These are phyloP conservation scores for Corynespora cassiicola DNA, from an alignment of 2,329 filamentous ascomycete genomes.

Conservation along the genomic window DNA sequence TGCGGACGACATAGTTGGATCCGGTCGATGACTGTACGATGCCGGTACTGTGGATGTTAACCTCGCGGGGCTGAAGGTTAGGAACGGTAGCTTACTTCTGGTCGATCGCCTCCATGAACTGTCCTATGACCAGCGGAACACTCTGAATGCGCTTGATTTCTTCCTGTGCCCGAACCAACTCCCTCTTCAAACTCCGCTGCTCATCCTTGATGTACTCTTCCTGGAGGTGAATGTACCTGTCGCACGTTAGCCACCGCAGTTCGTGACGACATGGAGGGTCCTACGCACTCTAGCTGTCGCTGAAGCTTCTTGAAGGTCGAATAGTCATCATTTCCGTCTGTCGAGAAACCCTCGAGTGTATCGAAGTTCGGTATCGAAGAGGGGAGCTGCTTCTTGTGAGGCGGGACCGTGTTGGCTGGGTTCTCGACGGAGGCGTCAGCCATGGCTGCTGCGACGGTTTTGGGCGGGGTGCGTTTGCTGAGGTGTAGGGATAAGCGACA, in stretches of 20 bases:
- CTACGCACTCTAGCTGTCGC: slow-evolving; percentile 84
- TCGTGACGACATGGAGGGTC: slow-evolving; percentile 1
- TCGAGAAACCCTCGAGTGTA: slow-evolving; percentile 81
- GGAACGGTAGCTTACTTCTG: slow-evolving; percentile 74
- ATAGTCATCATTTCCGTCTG: slow-evolving; percentile 90
- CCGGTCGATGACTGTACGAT: slow-evolving; percentile 98
- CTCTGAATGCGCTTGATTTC: slow-evolving; percentile 99
- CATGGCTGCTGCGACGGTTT: slow-evolving; percentile 60
- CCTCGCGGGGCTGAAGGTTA: slow-evolving; percentile 5
- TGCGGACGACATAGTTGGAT: slow-evolving; percentile 98
- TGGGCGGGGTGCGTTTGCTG: neutral
- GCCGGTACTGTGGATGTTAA: slow-evolving; percentile 71
- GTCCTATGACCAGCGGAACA: slow-evolving; percentile 95
- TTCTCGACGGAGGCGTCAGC: slow-evolving; percentile 87
- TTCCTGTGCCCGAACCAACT: slow-evolving; percentile 95
- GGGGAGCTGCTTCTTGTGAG: slow-evolving; percentile 80
- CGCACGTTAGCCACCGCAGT: slow-evolving; percentile 31
- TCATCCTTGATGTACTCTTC: slow-evolving; percentile 99
- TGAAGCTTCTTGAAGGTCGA: slow-evolving; percentile 95
- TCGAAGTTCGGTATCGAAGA: slow-evolving; percentile 89
- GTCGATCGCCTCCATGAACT: slow-evolving; percentile 99
- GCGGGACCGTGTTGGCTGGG: slow-evolving; percentile 73
- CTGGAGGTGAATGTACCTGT: slow-evolving; percentile 91
- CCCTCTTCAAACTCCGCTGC: slow-evolving; percentile 95
- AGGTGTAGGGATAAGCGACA: neutral